Evolutionary conservation across 129 eudicot species (phyloP).

Genomic region (Centaurea solstitialis): DNA sequence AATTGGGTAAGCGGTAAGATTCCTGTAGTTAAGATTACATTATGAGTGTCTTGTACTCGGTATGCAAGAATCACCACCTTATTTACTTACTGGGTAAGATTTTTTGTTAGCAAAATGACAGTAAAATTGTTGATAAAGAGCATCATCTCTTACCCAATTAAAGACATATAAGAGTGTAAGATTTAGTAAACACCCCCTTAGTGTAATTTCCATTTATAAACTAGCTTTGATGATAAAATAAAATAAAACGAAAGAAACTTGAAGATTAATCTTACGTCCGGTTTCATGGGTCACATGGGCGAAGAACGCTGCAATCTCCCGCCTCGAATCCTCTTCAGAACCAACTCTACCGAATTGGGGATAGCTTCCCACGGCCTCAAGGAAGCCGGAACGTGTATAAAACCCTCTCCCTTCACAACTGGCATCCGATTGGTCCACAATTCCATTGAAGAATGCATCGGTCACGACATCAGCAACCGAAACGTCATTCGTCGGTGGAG

Average conservation of each 20-base stretch:
- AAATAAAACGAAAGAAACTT: not conserved
- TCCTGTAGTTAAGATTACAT: not conserved
- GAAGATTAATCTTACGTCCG: conserved; percentile 29
- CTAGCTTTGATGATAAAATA: not conserved
- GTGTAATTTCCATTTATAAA: too few relatives aligned
- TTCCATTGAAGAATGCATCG: conserved; percentile 40
- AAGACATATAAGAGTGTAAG: too few relatives aligned
- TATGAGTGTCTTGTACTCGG: not conserved
- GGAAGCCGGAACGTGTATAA: conserved; percentile 24
- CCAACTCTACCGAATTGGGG: conserved; percentile 38
- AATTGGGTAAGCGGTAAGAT: not conserved
- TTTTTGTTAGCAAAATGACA: too few relatives aligned
- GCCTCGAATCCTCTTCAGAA: conserved; percentile 40
- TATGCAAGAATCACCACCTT: too few relatives aligned
- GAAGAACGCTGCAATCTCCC: conserved; percentile 55
- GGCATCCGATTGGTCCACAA: conserved; percentile 17
- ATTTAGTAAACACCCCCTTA: too few relatives aligned
- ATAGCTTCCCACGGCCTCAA: conserved; percentile 27
- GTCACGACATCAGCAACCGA: conserved; percentile 39
- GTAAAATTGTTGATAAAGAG: too few relatives aligned
- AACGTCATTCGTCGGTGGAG: conserved; percentile 16
- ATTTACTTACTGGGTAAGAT: too few relatives aligned
- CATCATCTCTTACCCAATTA: too few relatives aligned
- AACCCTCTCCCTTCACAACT: conserved; percentile 37
- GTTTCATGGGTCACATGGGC: conserved; percentile 57